phyloP scores from a whole-genome alignment of 805 yeast genomes.

The Sporopachydermia lactativora region DNA sequence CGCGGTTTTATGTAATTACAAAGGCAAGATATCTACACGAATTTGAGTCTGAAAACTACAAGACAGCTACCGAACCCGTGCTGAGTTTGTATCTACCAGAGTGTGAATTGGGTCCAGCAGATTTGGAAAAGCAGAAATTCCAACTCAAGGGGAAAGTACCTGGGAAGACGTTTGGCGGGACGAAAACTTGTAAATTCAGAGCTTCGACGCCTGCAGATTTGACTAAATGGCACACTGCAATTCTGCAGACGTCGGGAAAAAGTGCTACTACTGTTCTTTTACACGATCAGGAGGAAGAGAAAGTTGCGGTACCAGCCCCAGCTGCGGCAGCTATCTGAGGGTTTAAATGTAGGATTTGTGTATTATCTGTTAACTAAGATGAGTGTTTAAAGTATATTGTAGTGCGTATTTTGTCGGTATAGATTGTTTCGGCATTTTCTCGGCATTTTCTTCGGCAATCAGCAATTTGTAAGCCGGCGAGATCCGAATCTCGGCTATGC shows the following conservation, averaged over 20 bases:
- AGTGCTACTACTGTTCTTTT: neutral
- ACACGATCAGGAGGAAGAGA: neutral
- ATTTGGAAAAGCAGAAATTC: slow-evolving; percentile 25
- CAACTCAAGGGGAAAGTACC: slow-evolving; percentile 30
- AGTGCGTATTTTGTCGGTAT: too few relatives aligned
- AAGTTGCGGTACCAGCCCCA: too few relatives aligned
- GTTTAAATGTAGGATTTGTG: too few relatives aligned
- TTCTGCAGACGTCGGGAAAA: slow-evolving; percentile 6
- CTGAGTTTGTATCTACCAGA: slow-evolving; percentile 34
- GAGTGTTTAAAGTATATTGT: too few relatives aligned
- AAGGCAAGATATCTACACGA: slow-evolving; percentile 30
- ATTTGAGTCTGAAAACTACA: slow-evolving; percentile 28
- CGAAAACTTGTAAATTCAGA: slow-evolving; percentile 25
- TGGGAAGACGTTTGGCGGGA: slow-evolving; percentile 17
- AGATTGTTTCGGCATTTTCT: too few relatives aligned
- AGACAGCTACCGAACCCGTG: slow-evolving; percentile 31
- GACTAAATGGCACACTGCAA: slow-evolving; percentile 30
- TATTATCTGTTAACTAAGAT: too few relatives aligned
- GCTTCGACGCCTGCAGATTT: slow-evolving; percentile 31
- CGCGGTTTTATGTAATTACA: slow-evolving; percentile 32
- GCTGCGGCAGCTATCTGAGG: too few relatives aligned
- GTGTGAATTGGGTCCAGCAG: slow-evolving; percentile 23
- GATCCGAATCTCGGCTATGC: too few relatives aligned
- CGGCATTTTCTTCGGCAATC: too few relatives aligned
- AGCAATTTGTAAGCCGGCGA: too few relatives aligned